phyloP scores from a whole-genome alignment of 1,139 yeast species.

The Nakaseomyces uthaithaninus region DNA sequence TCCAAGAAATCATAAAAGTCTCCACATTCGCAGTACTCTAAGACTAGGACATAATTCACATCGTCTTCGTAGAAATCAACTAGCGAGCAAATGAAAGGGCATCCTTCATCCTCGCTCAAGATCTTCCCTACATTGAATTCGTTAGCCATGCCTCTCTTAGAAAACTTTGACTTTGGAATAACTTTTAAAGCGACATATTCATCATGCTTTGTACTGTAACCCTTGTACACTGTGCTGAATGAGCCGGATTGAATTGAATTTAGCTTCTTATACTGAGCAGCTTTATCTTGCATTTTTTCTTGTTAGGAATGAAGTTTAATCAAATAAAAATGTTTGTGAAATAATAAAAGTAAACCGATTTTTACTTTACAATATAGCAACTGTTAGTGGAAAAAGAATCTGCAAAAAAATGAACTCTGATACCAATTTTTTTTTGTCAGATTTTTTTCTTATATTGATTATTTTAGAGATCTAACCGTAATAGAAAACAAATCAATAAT shows the following conservation, averaged over 20 bases:
- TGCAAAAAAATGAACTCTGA: too few relatives aligned
- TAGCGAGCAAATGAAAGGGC: conserved; percentile 47
- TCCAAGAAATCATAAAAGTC: conserved; percentile 71
- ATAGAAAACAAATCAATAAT: too few relatives aligned
- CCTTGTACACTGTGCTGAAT: conserved; percentile 24
- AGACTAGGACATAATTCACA: conserved; percentile 44
- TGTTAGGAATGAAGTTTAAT: not conserved
- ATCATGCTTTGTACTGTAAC: conserved; percentile 14
- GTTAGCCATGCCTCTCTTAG: conserved; percentile 16
- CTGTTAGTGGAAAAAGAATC: too few relatives aligned
- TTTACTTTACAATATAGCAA: too few relatives aligned
- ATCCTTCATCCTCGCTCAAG: conserved; percentile 17
- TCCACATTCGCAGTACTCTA: conserved; percentile 82
- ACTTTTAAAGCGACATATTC: conserved; percentile 28
- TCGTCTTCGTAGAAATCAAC: conserved; percentile 63
- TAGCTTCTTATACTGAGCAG: conserved; percentile 17
- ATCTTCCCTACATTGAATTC: conserved; percentile 22
- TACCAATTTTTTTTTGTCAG: too few relatives aligned
- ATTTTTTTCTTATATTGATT: too few relatives aligned
- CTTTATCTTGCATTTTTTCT: not conserved
- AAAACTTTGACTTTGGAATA: conserved; percentile 19
- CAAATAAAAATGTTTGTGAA: not conserved
- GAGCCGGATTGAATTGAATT: conserved; percentile 22
- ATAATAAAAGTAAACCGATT: too few relatives aligned
- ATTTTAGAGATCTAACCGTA: too few relatives aligned